Percentiles rank a stretch among this genome's conserved stretches.
Evolutionary conservation across 2,329 filamentous ascomycete species (phyloP).

Genomic region (Allantophomopsis cytisporea): DNA sequence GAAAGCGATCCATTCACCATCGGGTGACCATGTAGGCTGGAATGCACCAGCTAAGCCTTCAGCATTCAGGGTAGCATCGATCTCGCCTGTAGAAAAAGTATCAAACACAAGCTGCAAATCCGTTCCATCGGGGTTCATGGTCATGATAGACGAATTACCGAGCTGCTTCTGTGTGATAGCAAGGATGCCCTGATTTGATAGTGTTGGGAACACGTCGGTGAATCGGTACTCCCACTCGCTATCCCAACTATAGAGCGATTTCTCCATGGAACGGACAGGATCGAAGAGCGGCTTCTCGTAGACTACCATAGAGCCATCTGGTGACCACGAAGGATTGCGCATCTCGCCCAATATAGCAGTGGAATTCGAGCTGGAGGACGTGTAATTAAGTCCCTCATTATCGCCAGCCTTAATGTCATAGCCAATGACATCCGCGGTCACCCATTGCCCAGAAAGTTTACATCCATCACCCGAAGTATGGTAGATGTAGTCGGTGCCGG

Average conservation of each 20-base stretch:
- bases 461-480: conserved; percentile 8
- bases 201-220: conserved; percentile 25
- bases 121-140: conserved; percentile 16
- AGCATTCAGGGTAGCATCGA: conserved; percentile 8
- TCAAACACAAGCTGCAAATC: conserved; percentile 17
- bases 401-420: conserved; percentile 6
- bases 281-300: conserved; percentile 12
- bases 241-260: conserved; percentile 24
- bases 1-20: conserved; percentile 23
- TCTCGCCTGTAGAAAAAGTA: conserved; percentile 7
- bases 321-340: conserved; percentile 9
- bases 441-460: conserved; percentile 6
- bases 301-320: conserved; percentile 8
- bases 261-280: conserved; percentile 19
- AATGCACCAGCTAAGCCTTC: conserved; percentile 22
- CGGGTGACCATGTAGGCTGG: conserved; percentile 23
- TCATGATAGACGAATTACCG: conserved; percentile 23
- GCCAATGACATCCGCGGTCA: conserved; percentile 6
- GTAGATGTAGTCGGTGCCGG: conserved; percentile 18
- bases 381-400: conserved; percentile 9
- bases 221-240: conserved; percentile 26
- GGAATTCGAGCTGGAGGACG: conserved; percentile 1
- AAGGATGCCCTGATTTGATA: conserved; percentile 11
- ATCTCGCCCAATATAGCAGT: conserved; percentile 3
- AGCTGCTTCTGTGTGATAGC: conserved; percentile 25